Percentiles rank a stretch among this genome's conserved stretches.
Conservation (phyloP, 306 rosid species). For the Dalbergia oliveri region DNA sequence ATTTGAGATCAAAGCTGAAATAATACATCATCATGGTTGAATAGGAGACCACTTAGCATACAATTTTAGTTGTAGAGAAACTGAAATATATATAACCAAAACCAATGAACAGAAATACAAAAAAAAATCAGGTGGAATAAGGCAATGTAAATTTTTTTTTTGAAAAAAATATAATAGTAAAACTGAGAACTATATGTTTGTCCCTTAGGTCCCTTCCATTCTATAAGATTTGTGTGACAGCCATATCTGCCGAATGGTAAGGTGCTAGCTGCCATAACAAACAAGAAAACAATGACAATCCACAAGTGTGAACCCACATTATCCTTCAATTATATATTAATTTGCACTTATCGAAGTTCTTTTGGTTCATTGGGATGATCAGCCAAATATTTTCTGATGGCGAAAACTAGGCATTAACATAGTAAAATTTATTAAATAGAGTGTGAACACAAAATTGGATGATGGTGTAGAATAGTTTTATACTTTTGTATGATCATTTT, state of each 20-base stretch:
- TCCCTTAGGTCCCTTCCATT: not conserved
- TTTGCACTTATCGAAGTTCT: not conserved
- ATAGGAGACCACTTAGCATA: not conserved
- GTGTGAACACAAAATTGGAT: not conserved
- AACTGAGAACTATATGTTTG: not conserved
- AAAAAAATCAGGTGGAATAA: not conserved
- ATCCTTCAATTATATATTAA: not conserved
- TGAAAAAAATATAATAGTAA: not conserved
- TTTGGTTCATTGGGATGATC: not conserved
- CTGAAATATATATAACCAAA: not conserved
- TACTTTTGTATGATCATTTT: not conserved
- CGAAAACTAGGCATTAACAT: not conserved
- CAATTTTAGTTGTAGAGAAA: not conserved
- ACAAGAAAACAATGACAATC: slow-evolving; percentile 6
- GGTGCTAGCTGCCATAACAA: not conserved
- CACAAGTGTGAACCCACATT: not conserved
- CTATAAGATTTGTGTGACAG: not conserved
- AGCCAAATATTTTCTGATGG: not conserved
- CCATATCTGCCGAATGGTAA: not conserved
- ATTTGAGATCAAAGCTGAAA: not conserved
- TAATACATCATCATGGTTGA: slow-evolving; percentile 6
- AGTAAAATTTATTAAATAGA: not conserved
- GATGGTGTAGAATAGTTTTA: not conserved
- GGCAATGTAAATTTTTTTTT: not conserved
- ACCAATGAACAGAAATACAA: not conserved